Evolutionary conservation across 495 filamentous ascomycete genomes (phyloP).

Genomic region (Glutinoglossum americanum): DNA sequence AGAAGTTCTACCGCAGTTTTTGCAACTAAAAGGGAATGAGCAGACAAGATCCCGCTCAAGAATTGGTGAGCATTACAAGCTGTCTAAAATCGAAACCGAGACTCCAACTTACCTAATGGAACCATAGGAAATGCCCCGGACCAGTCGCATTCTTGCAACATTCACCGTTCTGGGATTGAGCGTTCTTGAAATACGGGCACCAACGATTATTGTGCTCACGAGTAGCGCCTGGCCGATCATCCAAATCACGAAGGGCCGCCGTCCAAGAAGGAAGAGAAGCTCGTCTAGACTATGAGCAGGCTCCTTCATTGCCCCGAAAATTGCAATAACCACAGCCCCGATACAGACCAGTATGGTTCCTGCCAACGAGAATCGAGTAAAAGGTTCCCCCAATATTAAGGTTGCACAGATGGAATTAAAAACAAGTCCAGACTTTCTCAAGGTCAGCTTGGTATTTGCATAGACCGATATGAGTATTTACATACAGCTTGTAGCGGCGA

Average conservation of each 20-base stretch:
- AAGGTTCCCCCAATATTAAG: constrained; percentile 79
- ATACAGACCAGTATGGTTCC: constrained; percentile 74
- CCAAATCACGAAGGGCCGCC: constrained; percentile 71
- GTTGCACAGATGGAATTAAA: constrained; percentile 98
- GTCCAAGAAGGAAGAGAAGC: constrained; percentile 51
- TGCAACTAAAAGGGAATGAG: constrained; percentile 77
- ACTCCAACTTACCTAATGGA: constrained; percentile 29
- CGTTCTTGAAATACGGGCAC: constrained; percentile 33
- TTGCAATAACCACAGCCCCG: constrained; percentile 74
- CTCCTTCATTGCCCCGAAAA: constrained; percentile 88
- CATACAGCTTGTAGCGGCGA: constrained; percentile 78
- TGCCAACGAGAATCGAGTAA: constrained; percentile 73
- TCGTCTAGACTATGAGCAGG: constrained; percentile 76
- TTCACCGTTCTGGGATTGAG: constrained; percentile 29
- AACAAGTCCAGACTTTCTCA: constrained; percentile 53
- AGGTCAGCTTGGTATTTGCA: neutral
- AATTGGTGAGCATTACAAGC: neutral
- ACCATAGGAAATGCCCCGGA: constrained; percentile 73
- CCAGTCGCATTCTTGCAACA: constrained; percentile 47
- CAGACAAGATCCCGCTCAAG: constrained; percentile 66
- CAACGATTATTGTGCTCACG: constrained; percentile 42
- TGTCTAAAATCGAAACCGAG: neutral
- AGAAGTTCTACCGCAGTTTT: constrained; percentile 94
- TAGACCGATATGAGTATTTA: constrained; percentile 4
- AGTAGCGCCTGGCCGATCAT: constrained; percentile 58